Conservation (phyloP, 805 yeast species). For the Candida stauntonica region DNA sequence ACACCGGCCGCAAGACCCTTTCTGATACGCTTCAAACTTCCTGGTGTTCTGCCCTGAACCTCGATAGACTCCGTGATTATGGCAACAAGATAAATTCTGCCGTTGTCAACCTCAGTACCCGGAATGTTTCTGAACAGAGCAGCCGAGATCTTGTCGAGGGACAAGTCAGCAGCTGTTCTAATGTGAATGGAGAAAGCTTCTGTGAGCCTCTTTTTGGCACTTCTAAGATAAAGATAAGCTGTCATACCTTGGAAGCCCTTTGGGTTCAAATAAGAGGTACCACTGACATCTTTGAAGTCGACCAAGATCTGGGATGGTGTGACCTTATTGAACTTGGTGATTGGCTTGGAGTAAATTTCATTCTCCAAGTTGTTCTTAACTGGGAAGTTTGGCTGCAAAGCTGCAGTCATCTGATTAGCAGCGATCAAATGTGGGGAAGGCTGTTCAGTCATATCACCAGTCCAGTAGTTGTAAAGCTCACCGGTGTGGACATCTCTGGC, state of each 20-base stretch:
- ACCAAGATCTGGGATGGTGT: constrained; percentile 61
- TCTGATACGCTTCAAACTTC: constrained; percentile 41
- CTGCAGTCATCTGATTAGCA: constrained; percentile 62
- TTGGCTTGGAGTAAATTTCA: constrained; percentile 41
- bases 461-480: constrained; percentile 41
- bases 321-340: constrained; percentile 43
- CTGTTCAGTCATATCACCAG: constrained; percentile 23
- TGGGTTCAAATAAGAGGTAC: constrained; percentile 55
- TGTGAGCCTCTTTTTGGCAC: constrained; percentile 57
- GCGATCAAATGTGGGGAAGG: constrained; percentile 57
- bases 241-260: constrained; percentile 67
- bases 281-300: constrained; percentile 69
- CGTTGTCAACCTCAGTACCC: constrained; percentile 53
- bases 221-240: constrained; percentile 69
- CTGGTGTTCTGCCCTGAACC: constrained; percentile 29
- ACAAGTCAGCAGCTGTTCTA: constrained; percentile 49
- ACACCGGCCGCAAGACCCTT: constrained; percentile 89
- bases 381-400: constrained; percentile 72
- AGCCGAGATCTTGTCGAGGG: constrained; percentile 67
- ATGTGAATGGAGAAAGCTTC: constrained; percentile 76
- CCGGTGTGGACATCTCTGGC: constrained; percentile 62
- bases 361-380: constrained; percentile 31
- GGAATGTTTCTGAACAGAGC: constrained; percentile 79
- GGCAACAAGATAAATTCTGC: constrained; percentile 72
- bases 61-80: constrained; percentile 67